A percentile compares a stretch with the other conserved stretches of the same genome.
phyloP scores from a whole-genome alignment of 1,284 basidiomycete genomes.

The Leccinum ponderosum region DNA sequence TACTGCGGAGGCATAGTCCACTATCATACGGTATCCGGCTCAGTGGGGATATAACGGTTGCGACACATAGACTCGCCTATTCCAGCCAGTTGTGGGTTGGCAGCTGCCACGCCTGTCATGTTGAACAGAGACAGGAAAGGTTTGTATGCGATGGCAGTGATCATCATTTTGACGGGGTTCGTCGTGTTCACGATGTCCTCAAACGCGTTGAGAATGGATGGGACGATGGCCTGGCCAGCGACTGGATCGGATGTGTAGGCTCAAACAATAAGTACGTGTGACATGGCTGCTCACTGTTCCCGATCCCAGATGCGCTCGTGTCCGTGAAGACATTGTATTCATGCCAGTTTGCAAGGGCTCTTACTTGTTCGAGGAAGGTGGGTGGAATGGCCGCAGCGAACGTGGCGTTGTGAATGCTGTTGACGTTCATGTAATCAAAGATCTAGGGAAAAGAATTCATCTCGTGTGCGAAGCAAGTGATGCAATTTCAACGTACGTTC shows the following conservation, averaged over 20 bases:
- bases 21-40: constrained; percentile 34
- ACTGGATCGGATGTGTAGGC: constrained; percentile 41
- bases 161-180: constrained; percentile 64
- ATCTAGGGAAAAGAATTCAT: constrained; percentile 41
- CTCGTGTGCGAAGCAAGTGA: background rate
- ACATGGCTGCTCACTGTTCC: constrained; percentile 57
- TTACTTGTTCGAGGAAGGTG: constrained; percentile 58
- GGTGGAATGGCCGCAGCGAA: constrained; percentile 55
- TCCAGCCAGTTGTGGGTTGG: constrained; percentile 57
- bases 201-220: constrained; percentile 62
- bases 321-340: constrained; percentile 74
- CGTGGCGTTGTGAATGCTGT: constrained; percentile 66
- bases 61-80: constrained; percentile 49
- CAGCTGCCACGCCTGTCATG: constrained; percentile 60
- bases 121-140: constrained; percentile 83
- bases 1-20: constrained; percentile 72
- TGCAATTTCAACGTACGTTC: constrained; percentile 49
- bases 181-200: constrained; percentile 57
- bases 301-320: constrained; percentile 54
- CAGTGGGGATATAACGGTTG: constrained; percentile 8
- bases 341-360: constrained; percentile 72
- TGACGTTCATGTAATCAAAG: constrained; percentile 75
- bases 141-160: constrained; percentile 75
- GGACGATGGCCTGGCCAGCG: constrained; percentile 67
- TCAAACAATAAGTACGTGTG: constrained; percentile 6